These are phyloP conservation scores for Raffaelea albimanens DNA, from an alignment of 2,329 filamentous ascomycete species.

Conservation along the genomic window DNA sequence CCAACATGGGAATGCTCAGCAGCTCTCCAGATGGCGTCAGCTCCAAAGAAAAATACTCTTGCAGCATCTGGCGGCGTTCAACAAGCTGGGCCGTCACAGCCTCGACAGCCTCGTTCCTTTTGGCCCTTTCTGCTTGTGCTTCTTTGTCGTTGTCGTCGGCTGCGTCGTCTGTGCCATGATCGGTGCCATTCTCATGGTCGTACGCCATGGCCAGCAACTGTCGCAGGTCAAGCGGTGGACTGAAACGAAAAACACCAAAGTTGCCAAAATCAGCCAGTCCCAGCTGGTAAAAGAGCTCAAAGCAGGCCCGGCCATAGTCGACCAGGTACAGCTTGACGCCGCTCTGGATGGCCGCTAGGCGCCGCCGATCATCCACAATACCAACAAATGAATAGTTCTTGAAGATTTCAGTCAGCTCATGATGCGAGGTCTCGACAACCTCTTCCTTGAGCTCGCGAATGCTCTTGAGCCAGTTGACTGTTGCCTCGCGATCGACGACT, in stretches of 20 bases:
- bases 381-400: constrained; percentile 87
- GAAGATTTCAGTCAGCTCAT: constrained; percentile 78
- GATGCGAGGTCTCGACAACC: constrained; percentile 75
- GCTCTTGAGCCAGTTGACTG: constrained; percentile 67
- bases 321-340: constrained; percentile 87
- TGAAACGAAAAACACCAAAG: constrained; percentile 75
- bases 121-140: constrained; percentile 43
- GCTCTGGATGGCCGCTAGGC: constrained; percentile 85
- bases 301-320: constrained; percentile 80
- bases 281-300: constrained; percentile 92
- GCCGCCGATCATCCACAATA: constrained; percentile 75
- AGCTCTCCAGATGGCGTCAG: constrained; percentile 72
- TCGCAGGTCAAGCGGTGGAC: constrained; percentile 61
- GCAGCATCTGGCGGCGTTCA: constrained; percentile 72
- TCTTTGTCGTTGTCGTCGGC: constrained; percentile 48
- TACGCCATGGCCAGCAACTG: constrained; percentile 61
- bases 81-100: constrained; percentile 61
- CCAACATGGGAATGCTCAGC: constrained; percentile 67
- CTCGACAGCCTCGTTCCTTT: constrained; percentile 56
- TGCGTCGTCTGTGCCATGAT: constrained; percentile 23
- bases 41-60: constrained; percentile 85
- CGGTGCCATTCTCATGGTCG: constrained; percentile 32
- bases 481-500: constrained; percentile 56
- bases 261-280: constrained; percentile 94
- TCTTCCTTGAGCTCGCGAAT: constrained; percentile 74